phyloP scores from a whole-genome alignment of 306 rosid species.

The Corylus americana region DNA sequence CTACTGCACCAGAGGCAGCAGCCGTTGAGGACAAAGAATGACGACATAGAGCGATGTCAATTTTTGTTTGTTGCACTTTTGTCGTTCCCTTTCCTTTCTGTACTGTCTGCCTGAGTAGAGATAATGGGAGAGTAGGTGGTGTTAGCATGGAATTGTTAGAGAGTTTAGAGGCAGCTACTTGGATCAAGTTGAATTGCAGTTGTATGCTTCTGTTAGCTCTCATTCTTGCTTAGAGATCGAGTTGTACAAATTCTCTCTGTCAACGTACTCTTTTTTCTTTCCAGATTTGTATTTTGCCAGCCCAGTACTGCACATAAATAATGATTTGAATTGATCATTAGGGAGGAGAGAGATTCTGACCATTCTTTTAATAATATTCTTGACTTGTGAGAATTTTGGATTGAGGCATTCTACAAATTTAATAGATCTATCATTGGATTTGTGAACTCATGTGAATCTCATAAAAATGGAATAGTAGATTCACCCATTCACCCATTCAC shows the following conservation, averaged over 20 bases:
- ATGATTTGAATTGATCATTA: constrained; percentile 3
- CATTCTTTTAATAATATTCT: neutral
- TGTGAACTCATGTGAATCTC: no score
- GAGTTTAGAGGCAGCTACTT: constrained; percentile 12
- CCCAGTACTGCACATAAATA: constrained; percentile 25
- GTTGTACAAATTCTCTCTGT: constrained; percentile 47
- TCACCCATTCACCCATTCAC: no score
- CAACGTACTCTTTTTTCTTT: constrained; percentile 25
- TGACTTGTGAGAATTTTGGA: neutral
- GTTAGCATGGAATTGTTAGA: constrained; percentile 35
- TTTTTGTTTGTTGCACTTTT: constrained; percentile 55
- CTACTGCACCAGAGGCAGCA: constrained; percentile 43
- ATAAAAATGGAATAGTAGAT: no score
- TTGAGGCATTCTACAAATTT: no score
- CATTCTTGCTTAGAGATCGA: constrained; percentile 14
- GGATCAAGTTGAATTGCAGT: constrained; percentile 18
- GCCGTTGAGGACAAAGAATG: constrained; percentile 45
- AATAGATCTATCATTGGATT: no score
- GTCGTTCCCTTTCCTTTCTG: constrained; percentile 39
- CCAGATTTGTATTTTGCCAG: constrained; percentile 37
- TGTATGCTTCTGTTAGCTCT: constrained; percentile 20
- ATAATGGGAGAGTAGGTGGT: constrained; percentile 41
- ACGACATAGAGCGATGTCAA: constrained; percentile 30
- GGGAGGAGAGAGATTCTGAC: neutral
- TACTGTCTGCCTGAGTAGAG: constrained; percentile 30